phyloP scores from a whole-genome alignment of 495 filamentous ascomycete genomes.

The Penicillium coffeae region DNA sequence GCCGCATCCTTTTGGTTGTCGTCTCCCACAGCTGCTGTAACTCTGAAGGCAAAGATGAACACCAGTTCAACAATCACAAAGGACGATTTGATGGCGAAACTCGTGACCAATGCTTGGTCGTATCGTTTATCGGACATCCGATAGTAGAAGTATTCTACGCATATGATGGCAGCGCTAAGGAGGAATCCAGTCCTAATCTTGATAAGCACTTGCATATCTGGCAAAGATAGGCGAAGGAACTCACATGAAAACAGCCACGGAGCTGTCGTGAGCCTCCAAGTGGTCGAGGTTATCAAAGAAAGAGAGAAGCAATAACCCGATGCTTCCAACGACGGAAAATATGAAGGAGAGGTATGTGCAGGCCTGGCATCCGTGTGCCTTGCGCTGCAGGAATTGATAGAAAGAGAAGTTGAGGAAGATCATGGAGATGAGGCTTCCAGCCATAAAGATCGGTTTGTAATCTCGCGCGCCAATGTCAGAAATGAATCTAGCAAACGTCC shows the following conservation, averaged over 20 bases:
- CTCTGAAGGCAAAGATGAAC: slow-evolving; percentile 17
- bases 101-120: slow-evolving; percentile 14
- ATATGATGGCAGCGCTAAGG: slow-evolving; percentile 16
- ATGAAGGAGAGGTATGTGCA: slow-evolving; percentile 15
- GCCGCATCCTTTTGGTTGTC: slow-evolving; percentile 15
- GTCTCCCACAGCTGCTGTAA: slow-evolving; percentile 9
- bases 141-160: slow-evolving; percentile 18
- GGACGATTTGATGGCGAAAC: slow-evolving; percentile 18
- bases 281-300: slow-evolving; percentile 19
- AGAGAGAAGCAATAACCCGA: slow-evolving; percentile 14
- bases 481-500: slow-evolving; percentile 11
- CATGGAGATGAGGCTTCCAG: slow-evolving; percentile 14
- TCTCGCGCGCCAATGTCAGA: slow-evolving; percentile 17
- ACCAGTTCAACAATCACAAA: slow-evolving; percentile 19
- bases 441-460: slow-evolving; percentile 17
- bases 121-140: slow-evolving; percentile 7
- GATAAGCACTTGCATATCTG: slow-evolving; percentile 2
- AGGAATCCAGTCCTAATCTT: slow-evolving; percentile 12
- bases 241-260: slow-evolving; percentile 19
- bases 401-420: slow-evolving; percentile 17
- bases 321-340: slow-evolving; percentile 15
- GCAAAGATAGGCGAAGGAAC: not conserved
- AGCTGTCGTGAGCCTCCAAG: slow-evolving; percentile 13
- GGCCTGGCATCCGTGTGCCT: slow-evolving; percentile 12
- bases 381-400: slow-evolving; percentile 16